A percentile compares a stretch with the other conserved stretches of the same genome.
Conservation (phyloP, 805 yeast genomes). For the Candida rishiriensis region DNA sequence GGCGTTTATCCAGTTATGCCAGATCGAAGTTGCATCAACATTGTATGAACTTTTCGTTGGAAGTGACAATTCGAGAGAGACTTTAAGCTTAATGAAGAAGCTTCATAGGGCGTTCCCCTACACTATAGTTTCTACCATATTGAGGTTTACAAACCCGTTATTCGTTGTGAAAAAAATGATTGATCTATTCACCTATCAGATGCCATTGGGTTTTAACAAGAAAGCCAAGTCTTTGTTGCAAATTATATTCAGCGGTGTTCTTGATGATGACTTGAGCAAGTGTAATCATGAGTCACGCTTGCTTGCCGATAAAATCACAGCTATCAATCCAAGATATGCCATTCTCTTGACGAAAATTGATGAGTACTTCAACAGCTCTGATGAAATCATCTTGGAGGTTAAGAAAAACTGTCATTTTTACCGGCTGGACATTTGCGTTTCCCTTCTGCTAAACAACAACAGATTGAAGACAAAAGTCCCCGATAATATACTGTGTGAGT, state of each 20-base stretch:
- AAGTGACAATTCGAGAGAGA: conserved; percentile 74
- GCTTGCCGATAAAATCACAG: conserved; percentile 37
- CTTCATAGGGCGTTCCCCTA: conserved; percentile 82
- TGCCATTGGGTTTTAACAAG: conserved; percentile 45
- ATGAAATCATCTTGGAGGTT: conserved; percentile 24
- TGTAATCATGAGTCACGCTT: conserved; percentile 50
- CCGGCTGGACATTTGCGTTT: conserved; percentile 21
- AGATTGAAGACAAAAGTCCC: conserved; percentile 10
- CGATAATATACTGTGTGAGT: conserved; percentile 9
- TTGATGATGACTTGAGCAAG: conserved; percentile 69
- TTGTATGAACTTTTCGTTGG: conserved; percentile 77
- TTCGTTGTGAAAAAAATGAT: conserved; percentile 73
- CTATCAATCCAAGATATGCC: conserved; percentile 5
- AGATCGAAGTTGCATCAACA: conserved; percentile 80
- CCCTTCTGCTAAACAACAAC: conserved; percentile 24
- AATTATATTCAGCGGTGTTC: conserved; percentile 62
- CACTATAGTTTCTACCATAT: conserved; percentile 64
- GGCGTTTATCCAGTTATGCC: conserved; percentile 75
- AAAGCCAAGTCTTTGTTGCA: conserved; percentile 61
- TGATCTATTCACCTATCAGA: conserved; percentile 79
- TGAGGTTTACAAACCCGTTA: conserved; percentile 84
- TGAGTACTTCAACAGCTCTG: conserved; percentile 24
- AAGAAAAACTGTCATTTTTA: conserved; percentile 27
- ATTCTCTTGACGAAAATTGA: conserved; percentile 23
- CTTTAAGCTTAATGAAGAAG: conserved; percentile 63